Conservation (phyloP, 192 early-diverging fungal genomes). For the Oehlia diaphana region DNA sequence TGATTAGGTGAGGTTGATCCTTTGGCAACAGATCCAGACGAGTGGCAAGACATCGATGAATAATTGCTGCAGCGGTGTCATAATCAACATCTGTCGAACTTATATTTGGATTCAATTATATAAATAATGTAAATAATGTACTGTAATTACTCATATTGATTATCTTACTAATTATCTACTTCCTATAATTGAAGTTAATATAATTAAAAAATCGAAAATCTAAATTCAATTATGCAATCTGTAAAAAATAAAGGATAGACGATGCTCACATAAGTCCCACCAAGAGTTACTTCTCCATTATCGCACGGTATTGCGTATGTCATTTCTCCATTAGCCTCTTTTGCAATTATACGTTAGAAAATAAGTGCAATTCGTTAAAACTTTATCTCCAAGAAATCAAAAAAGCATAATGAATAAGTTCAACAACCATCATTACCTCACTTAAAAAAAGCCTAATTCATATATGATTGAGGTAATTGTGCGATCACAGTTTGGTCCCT, state of each 20-base stretch:
- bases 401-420: conserved; percentile 7
- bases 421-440: conserved; percentile 37
- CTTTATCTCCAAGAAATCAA: background rate
- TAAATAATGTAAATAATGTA: too few species aligned
- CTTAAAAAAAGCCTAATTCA: conserved; percentile 49
- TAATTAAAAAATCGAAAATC: background rate
- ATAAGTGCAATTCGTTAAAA: conserved; percentile 1
- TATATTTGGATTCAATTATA: background rate
- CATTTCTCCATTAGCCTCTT: conserved; percentile 34
- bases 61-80: conserved; percentile 46
- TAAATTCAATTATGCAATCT: conserved; percentile 4
- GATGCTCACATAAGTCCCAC: conserved; percentile 53
- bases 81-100: conserved; percentile 36
- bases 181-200: conserved; percentile 16
- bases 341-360: background rate
- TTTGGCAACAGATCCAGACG: conserved; percentile 48
- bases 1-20: conserved; percentile 30
- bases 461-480: conserved; percentile 57
- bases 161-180: conserved; percentile 13
- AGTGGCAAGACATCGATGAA: conserved; percentile 37
- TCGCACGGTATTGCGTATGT: conserved; percentile 78
- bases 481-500: conserved; percentile 84
- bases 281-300: conserved; percentile 71
- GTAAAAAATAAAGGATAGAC: conserved; percentile 6
- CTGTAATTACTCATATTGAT: background rate